These are phyloP conservation scores for Naganishia cerealis DNA, from an alignment of 1,284 basidiomycete species.

Conservation along the genomic window DNA sequence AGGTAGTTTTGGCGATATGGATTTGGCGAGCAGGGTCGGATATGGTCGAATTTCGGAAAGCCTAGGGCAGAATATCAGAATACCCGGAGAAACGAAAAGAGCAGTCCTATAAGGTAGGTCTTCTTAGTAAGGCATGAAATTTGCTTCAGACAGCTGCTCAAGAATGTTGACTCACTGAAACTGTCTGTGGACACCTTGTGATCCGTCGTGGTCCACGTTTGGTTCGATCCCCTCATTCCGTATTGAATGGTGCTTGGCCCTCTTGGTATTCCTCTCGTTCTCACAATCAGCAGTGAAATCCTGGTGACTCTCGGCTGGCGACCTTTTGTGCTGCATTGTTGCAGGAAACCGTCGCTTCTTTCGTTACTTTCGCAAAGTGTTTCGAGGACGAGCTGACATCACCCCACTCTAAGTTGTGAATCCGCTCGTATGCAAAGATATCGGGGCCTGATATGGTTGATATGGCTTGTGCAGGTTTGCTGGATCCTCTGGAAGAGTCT, in stretches of 20 bases:
- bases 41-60: slow-evolving; percentile 24
- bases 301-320: not conserved
- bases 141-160: not conserved
- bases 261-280: not conserved
- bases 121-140: not conserved
- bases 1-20: slow-evolving; percentile 11
- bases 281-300: not conserved
- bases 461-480: not conserved
- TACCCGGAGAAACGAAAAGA: slow-evolving; percentile 11
- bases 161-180: slow-evolving; percentile 18
- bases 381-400: not conserved
- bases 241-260: not conserved
- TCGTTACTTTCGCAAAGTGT: slow-evolving; percentile 1
- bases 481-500: not conserved
- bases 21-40: slow-evolving; percentile 19
- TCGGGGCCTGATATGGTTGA: not conserved
- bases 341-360: not conserved
- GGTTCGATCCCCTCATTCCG: not conserved
- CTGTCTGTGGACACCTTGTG: slow-evolving; percentile 11
- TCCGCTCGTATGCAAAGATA: not conserved
- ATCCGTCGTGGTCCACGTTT: too few species aligned
- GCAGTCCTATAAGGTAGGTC: slow-evolving; percentile 1
- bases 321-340: slow-evolving; percentile 20
- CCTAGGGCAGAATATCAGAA: slow-evolving; percentile 24
- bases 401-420: not conserved